Evolutionary conservation across 2,329 filamentous ascomycete genomes (phyloP).

Genomic region (Alternaria rosae): DNA sequence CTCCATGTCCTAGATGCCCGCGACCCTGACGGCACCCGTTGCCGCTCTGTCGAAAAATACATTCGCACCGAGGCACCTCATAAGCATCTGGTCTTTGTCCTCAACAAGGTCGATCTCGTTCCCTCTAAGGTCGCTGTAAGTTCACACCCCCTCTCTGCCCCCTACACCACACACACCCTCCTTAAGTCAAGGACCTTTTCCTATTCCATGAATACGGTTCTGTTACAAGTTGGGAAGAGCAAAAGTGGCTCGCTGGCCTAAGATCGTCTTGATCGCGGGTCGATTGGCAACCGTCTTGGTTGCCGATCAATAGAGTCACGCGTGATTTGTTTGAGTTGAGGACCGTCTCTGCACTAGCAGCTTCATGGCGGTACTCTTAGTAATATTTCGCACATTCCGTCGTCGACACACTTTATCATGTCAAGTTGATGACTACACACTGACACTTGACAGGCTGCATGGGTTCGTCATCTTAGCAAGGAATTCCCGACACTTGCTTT

Average conservation of each 20-base stretch:
- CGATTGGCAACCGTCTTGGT: slow-evolving; percentile 90
- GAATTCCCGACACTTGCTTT: slow-evolving; percentile 95
- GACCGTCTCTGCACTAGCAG: slow-evolving; percentile 69
- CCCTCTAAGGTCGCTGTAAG: slow-evolving; percentile 95
- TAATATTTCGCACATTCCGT: slow-evolving; percentile 88
- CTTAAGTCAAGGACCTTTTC: slow-evolving; percentile 91
- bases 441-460: slow-evolving; percentile 73
- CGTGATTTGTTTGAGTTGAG: slow-evolving; percentile 99
- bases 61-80: slow-evolving; percentile 91
- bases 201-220: slow-evolving; percentile 75
- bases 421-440: slow-evolving; percentile 20
- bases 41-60: slow-evolving; percentile 90
- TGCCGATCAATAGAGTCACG: slow-evolving; percentile 73
- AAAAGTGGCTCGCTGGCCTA: slow-evolving; percentile 73
- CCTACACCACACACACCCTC: slow-evolving; percentile 61
- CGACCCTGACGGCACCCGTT: slow-evolving; percentile 73
- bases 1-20: slow-evolving; percentile 63
- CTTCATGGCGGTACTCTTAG: slow-evolving; percentile 91
- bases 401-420: slow-evolving; percentile 30
- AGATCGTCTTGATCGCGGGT: slow-evolving; percentile 70
- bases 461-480: slow-evolving; percentile 87
- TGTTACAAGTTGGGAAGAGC: slow-evolving; percentile 99
- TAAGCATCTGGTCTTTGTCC: slow-evolving; percentile 89
- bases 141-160: slow-evolving; percentile 43
- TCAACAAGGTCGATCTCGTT: slow-evolving; percentile 93